Evolutionary conservation across 208 protist species (phyloP).

Genomic region (Leishmania major): DNA sequence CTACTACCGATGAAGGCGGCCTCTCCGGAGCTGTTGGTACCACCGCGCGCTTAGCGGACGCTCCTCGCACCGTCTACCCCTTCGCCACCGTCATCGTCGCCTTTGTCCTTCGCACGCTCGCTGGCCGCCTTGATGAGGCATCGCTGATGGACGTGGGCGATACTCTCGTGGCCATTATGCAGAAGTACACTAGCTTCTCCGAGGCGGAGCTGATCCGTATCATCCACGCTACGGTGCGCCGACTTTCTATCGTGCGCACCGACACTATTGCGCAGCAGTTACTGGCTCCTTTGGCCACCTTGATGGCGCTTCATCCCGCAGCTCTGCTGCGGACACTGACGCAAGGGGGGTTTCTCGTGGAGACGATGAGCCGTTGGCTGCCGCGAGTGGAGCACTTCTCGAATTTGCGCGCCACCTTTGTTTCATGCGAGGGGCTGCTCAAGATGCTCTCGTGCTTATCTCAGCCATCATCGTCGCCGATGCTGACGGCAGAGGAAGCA

Average conservation of each 20-base stretch:
- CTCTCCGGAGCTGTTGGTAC: not conserved
- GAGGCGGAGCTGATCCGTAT: conserved; percentile 40
- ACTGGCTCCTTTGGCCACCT: conserved; percentile 51
- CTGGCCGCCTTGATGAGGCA: conserved; percentile 32
- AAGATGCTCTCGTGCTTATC: conserved; percentile 28
- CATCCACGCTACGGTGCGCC: conserved; percentile 39
- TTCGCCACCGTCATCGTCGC: conserved; percentile 53
- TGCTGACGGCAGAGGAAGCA: conserved; percentile 19
- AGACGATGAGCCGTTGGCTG: conserved; percentile 53
- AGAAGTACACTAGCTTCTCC: conserved; percentile 35
- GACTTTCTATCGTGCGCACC: conserved; percentile 44
- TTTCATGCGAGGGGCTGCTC: conserved; percentile 48
- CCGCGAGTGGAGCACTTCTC: conserved; percentile 40
- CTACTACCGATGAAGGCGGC: not conserved
- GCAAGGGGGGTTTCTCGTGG: conserved; percentile 34
- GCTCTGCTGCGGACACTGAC: conserved; percentile 42
- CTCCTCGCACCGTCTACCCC: conserved; percentile 23
- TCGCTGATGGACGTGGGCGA: conserved; percentile 54
- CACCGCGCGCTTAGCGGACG: conserved; percentile 16
- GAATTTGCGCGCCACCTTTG: conserved; percentile 25
- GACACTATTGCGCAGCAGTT: conserved; percentile 58
- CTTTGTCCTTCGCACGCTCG: conserved; percentile 46
- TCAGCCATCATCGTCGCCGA: not conserved
- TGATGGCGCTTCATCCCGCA: conserved; percentile 47
- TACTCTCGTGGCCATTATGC: conserved; percentile 46